Evolutionary conservation across 768 basidiomycete genomes (phyloP).

Genomic region (Gloeopeniophorella convolvens): DNA sequence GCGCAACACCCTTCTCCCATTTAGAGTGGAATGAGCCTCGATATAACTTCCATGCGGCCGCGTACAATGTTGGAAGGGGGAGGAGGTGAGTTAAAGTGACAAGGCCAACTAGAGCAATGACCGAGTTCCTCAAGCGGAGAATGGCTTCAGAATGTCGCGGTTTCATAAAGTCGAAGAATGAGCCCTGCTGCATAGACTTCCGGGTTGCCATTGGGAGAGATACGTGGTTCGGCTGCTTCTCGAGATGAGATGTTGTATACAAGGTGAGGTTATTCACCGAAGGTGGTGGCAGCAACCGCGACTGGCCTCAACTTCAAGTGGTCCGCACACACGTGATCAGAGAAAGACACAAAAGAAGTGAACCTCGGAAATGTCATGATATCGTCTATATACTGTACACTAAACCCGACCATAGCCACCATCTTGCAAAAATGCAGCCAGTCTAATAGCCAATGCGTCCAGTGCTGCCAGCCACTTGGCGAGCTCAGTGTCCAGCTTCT

Average conservation of each 20-base stretch:
- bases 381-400: neutral
- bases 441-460: constrained; percentile 42
- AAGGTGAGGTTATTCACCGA: too few species aligned
- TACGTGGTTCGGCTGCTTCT: too few species aligned
- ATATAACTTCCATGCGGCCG: constrained; percentile 18
- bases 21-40: constrained; percentile 16
- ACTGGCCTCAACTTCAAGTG: neutral
- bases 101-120: constrained; percentile 10
- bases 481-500: constrained; percentile 50
- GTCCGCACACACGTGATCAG: constrained; percentile 12
- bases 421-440: constrained; percentile 48
- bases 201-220: too few species aligned
- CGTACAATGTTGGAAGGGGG: constrained; percentile 16
- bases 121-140: constrained; percentile 13
- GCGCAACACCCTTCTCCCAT: constrained; percentile 10
- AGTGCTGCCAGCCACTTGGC: constrained; percentile 56
- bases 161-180: constrained; percentile 15
- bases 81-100: constrained; percentile 20
- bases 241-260: too few species aligned
- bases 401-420: constrained; percentile 53
- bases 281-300: too few species aligned
- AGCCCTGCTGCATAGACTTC: neutral
- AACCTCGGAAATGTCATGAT: too few species aligned
- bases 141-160: constrained; percentile 18
- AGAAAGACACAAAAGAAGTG: too few species aligned